phyloP scores from a whole-genome alignment of 768 basidiomycete genomes.

The Amanita molliuscula region DNA sequence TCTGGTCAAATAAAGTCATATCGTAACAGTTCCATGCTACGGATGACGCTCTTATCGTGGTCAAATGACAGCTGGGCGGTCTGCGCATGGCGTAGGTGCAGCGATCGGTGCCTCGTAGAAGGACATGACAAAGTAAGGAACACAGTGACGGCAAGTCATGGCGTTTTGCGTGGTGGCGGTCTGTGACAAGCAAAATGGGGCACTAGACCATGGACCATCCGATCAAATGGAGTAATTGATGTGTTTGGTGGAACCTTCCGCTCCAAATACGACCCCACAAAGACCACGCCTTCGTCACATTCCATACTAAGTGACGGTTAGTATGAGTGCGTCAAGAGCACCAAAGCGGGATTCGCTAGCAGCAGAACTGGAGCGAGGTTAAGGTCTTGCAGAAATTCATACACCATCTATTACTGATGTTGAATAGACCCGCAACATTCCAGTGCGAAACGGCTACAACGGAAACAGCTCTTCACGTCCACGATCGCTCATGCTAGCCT shows the following conservation, averaged over 20 bases:
- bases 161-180: background rate
- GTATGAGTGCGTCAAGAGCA: conserved; percentile 17
- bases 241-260: conserved; percentile 1
- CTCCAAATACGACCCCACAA: background rate
- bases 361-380: conserved; percentile 60
- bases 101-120: background rate
- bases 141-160: background rate
- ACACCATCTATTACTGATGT: conserved; percentile 1
- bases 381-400: background rate
- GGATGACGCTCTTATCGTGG: background rate
- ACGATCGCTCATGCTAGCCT: conserved; percentile 52
- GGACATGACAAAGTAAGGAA: background rate
- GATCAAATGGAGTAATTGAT: background rate
- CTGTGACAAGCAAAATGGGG: background rate
- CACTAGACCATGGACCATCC: background rate
- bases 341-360: conserved; percentile 56
- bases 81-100: background rate
- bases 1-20: background rate
- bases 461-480: conserved; percentile 51
- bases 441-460: conserved; percentile 57
- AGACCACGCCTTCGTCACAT: background rate
- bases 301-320: background rate
- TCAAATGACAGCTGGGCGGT: background rate
- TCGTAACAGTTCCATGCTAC: background rate
- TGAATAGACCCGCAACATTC: conserved; percentile 53